A percentile compares a stretch with the other conserved stretches of the same genome.
phyloP scores from a whole-genome alignment of 2,329 filamentous ascomycete genomes.

The Parastagonospora avenae region DNA sequence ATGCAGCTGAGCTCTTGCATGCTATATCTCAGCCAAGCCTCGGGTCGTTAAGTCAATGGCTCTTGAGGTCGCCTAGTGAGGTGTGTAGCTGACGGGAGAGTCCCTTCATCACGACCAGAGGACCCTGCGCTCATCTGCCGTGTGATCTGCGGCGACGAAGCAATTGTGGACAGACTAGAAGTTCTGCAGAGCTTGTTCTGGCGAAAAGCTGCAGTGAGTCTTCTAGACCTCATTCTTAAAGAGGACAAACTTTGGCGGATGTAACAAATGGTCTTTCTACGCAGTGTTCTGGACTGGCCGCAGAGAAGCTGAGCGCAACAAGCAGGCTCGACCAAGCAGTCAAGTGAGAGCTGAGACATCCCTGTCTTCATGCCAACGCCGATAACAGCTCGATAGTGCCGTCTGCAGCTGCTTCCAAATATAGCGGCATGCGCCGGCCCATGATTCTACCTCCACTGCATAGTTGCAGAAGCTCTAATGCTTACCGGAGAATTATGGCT shows the following conservation, averaged over 20 bases:
- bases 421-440: background rate
- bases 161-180: too few relatives aligned
- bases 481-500: too few relatives aligned
- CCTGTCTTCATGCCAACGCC: slow-evolving; percentile 3
- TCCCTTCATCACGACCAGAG: background rate
- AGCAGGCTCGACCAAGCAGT: background rate
- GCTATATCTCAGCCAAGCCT: slow-evolving; percentile 1
- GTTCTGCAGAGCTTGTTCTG: too few relatives aligned
- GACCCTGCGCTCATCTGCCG: background rate
- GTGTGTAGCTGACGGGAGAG: background rate
- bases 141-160: too few relatives aligned
- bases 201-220: too few relatives aligned
- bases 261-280: too few relatives aligned
- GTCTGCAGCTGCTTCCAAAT: slow-evolving; percentile 6
- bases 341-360: slow-evolving; percentile 1
- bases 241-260: too few relatives aligned
- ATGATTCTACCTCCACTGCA: too few relatives aligned
- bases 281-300: too few relatives aligned
- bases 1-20: background rate
- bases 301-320: background rate
- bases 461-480: too few relatives aligned
- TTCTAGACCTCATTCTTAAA: too few relatives aligned
- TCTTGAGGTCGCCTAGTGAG: background rate
- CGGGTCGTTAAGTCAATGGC: slow-evolving; percentile 5
- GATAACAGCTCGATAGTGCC: slow-evolving; percentile 16